Evolutionary conservation across 805 yeast species (phyloP).

Genomic region (Jamesozyma piceae): DNA sequence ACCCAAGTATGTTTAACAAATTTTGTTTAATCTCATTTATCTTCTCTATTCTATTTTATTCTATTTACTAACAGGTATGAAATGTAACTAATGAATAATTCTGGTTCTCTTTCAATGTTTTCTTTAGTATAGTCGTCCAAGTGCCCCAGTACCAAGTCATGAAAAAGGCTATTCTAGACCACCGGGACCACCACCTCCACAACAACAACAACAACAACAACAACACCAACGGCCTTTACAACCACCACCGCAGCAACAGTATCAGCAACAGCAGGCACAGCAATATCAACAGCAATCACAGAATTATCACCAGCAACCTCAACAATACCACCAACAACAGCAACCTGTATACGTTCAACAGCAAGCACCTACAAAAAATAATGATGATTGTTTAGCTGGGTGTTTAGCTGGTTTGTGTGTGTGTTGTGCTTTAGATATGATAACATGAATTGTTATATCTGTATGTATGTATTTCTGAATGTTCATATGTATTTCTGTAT

Average conservation of each 20-base stretch:
- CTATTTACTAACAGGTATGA: neutral
- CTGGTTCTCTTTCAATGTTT: neutral
- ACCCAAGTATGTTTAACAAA: slow-evolving; percentile 6
- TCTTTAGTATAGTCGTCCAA: slow-evolving; percentile 20
- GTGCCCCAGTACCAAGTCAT: slow-evolving; percentile 12
- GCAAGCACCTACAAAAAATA: slow-evolving; percentile 28
- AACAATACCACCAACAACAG: slow-evolving; percentile 37
- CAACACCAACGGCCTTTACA: slow-evolving; percentile 30
- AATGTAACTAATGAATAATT: neutral
- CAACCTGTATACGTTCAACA: slow-evolving; percentile 45
- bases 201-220: slow-evolving; percentile 28
- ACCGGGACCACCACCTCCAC: slow-evolving; percentile 3
- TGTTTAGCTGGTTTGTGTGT: slow-evolving; percentile 44
- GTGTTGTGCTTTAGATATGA: slow-evolving; percentile 44
- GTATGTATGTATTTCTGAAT: too few species aligned
- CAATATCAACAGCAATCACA: slow-evolving; percentile 9
- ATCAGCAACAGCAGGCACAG: slow-evolving; percentile 22
- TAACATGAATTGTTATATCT: too few species aligned
- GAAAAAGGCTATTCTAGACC: slow-evolving; percentile 2
- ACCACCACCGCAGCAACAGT: slow-evolving; percentile 34
- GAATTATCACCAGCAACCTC: slow-evolving; percentile 17
- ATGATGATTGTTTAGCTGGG: slow-evolving; percentile 37
- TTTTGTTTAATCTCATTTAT: neutral
- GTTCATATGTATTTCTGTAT: too few species aligned
- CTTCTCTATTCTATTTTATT: neutral